These are phyloP conservation scores for Penicillium sp. DNA, from an alignment of 2,329 filamentous ascomycete genomes.

Conservation along the genomic window DNA sequence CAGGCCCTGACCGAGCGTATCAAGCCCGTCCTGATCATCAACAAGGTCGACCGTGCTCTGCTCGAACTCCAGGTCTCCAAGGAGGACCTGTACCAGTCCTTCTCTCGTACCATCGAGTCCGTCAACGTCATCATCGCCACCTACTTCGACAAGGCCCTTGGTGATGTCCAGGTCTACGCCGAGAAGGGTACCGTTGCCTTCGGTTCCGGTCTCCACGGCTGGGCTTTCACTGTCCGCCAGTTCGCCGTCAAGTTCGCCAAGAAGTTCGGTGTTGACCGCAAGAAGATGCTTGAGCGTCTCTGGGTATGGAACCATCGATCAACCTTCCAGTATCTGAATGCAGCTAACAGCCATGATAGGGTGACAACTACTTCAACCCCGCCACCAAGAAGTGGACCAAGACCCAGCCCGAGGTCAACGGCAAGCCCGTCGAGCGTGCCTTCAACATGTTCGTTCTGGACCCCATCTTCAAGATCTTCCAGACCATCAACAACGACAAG, in stretches of 20 bases:
- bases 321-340: too few species aligned
- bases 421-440: constrained; percentile 86
- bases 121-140: constrained; percentile 99
- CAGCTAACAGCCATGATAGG: too few species aligned
- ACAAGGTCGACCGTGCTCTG: constrained; percentile 99
- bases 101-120: constrained; percentile 98
- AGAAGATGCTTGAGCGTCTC: constrained; percentile 99
- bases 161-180: constrained; percentile 97
- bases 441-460: constrained; percentile 99
- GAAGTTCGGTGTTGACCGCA: constrained; percentile 99
- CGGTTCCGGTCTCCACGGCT: constrained; percentile 98
- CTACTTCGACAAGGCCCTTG: constrained; percentile 92
- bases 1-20: constrained; percentile 99
- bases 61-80: constrained; percentile 97
- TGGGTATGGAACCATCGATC: too few species aligned
- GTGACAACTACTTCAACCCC: constrained; percentile 99
- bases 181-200: constrained; percentile 97
- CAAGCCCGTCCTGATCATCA: constrained; percentile 99
- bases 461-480: constrained; percentile 99
- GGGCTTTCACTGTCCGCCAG: constrained; percentile 98
- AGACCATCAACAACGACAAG: constrained; percentile 96
- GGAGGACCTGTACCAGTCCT: constrained; percentile 99
- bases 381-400: constrained; percentile 99
- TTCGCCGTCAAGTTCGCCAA: constrained; percentile 94
- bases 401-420: constrained; percentile 68